phyloP scores from a whole-genome alignment of 495 filamentous ascomycete genomes.

The Xylaria nigripes region DNA sequence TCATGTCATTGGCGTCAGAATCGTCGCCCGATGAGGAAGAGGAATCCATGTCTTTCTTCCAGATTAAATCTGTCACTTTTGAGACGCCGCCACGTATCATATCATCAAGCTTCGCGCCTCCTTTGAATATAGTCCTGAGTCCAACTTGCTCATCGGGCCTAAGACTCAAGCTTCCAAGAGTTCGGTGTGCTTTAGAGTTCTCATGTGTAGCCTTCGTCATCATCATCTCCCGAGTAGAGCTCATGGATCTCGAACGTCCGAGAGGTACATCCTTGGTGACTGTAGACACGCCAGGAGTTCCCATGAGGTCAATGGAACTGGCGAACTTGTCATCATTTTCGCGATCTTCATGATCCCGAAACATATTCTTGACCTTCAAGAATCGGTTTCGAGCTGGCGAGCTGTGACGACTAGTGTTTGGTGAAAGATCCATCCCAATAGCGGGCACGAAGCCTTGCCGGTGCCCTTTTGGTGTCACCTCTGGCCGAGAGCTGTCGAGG shows the following conservation, averaged over 20 bases:
- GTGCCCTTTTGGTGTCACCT: slow-evolving; percentile 25
- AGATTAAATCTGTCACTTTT: slow-evolving; percentile 42
- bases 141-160: slow-evolving; percentile 35
- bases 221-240: slow-evolving; percentile 28
- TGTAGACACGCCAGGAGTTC: slow-evolving; percentile 17
- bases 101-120: slow-evolving; percentile 37
- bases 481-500: slow-evolving; percentile 34
- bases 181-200: slow-evolving; percentile 33
- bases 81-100: slow-evolving; percentile 41
- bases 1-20: slow-evolving; percentile 29
- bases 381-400: slow-evolving; percentile 40
- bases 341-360: slow-evolving; percentile 30
- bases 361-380: slow-evolving; percentile 38
- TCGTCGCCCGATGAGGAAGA: slow-evolving; percentile 33
- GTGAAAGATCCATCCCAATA: slow-evolving; percentile 39
- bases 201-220: slow-evolving; percentile 21
- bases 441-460: slow-evolving; percentile 24
- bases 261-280: slow-evolving; percentile 21
- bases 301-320: slow-evolving; percentile 13
- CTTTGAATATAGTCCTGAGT: slow-evolving; percentile 36
- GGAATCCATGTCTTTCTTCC: slow-evolving; percentile 35
- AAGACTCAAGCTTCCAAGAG: slow-evolving; percentile 30
- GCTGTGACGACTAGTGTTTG: slow-evolving; percentile 30
- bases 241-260: slow-evolving; percentile 29
- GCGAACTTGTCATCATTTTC: slow-evolving; percentile 22